Evolutionary conservation across 108 stramenopile species (phyloP).

Genomic region (Cyclotella distinguenda): DNA sequence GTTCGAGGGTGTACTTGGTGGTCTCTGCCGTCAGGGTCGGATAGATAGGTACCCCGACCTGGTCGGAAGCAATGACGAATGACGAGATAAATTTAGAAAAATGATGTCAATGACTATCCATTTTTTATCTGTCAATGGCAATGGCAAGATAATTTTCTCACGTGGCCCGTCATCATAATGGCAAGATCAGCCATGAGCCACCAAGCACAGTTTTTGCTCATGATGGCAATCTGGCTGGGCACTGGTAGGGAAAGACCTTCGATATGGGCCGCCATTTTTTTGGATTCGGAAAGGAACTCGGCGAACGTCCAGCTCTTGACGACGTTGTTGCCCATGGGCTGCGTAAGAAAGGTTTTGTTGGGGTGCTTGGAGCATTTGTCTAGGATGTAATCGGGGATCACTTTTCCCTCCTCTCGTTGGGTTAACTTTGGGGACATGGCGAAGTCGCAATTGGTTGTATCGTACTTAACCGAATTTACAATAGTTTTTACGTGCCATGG

Average conservation of each 20-base stretch:
- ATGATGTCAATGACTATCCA: too few species aligned
- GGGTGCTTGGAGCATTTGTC: slow-evolving; percentile 60
- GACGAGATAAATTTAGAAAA: too few species aligned
- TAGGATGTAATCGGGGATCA: slow-evolving; percentile 64
- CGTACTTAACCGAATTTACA: too few species aligned
- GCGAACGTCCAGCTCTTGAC: slow-evolving; percentile 60
- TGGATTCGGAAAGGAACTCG: slow-evolving; percentile 64
- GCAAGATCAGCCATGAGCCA: slow-evolving; percentile 83
- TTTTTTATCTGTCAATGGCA: too few species aligned
- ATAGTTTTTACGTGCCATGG: too few species aligned
- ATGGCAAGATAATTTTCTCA: too few species aligned
- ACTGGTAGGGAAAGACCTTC: slow-evolving; percentile 45
- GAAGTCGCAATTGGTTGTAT: too few species aligned
- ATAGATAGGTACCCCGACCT: slow-evolving; percentile 67
- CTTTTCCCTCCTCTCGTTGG: slow-evolving; percentile 42
- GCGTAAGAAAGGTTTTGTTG: slow-evolving; percentile 58
- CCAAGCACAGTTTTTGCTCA: slow-evolving; percentile 75
- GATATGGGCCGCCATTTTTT: slow-evolving; percentile 71
- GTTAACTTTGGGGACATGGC: slow-evolving; percentile 11
- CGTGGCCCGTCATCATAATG: slow-evolving; percentile 72
- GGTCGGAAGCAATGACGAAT: too few species aligned
- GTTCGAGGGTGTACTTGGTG: slow-evolving; percentile 67
- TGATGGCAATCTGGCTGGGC: slow-evolving; percentile 66
- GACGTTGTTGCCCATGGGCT: slow-evolving; percentile 67
- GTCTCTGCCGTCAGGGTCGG: slow-evolving; percentile 76